Conservation (phyloP, 495 filamentous ascomycete genomes). For the Penicillium dipodomyicola region DNA sequence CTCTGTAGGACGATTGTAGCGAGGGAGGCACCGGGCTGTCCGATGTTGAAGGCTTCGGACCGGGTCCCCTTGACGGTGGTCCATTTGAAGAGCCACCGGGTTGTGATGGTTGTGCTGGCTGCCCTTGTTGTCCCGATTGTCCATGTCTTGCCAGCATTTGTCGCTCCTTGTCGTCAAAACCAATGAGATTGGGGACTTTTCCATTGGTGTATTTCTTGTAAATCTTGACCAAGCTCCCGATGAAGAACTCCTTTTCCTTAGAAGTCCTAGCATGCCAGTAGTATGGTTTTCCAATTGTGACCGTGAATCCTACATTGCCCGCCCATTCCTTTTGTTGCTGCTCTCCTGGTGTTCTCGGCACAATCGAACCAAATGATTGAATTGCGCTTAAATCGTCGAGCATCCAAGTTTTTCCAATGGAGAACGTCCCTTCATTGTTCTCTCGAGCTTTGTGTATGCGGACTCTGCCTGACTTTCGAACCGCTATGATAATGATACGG, state of each 20-base stretch:
- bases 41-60: conserved; percentile 25
- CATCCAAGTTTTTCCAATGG: conserved; percentile 97
- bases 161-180: conserved; percentile 77
- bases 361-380: conserved; percentile 66
- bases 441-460: conserved; percentile 96
- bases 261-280: conserved; percentile 91
- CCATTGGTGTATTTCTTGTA: conserved; percentile 94
- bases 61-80: conserved; percentile 35
- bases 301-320: conserved; percentile 76
- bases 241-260: conserved; percentile 98
- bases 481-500: conserved; percentile 86
- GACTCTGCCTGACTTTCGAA: conserved; percentile 86
- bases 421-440: conserved; percentile 89
- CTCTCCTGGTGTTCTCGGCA: conserved; percentile 52
- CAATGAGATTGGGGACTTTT: conserved; percentile 70
- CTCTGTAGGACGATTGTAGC: conserved; percentile 30
- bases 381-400: conserved; percentile 81
- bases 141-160: conserved; percentile 62
- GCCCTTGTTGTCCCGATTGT: conserved; percentile 27
- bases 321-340: conserved; percentile 74
- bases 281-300: conserved; percentile 88
- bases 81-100: conserved; percentile 30
- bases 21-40: conserved; percentile 39
- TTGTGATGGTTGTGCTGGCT: background rate
- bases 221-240: conserved; percentile 90